Evolutionary conservation across 495 filamentous ascomycete genomes (phyloP), one percentile per base, ranked within the genome.

Genomic region (Penicillium waksmanii): DNA sequence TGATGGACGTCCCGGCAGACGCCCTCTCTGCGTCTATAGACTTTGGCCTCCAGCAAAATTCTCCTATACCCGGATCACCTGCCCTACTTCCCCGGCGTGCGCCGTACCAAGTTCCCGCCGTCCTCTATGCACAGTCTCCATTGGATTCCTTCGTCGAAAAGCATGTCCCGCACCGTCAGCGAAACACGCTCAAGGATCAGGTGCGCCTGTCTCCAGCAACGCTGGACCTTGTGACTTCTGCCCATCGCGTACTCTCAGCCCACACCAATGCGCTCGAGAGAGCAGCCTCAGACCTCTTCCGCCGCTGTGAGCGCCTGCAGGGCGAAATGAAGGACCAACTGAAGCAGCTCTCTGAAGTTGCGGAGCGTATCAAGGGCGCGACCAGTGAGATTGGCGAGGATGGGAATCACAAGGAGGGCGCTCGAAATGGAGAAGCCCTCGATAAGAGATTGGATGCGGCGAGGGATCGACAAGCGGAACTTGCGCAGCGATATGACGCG

Each of bases 251-350:
- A 3, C 75, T 96, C 19, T 87, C 86, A 52, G 75, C 80, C 18
- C 89, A 96, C 72, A 95, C 92, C 0, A 80, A 88, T 61, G 76
- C 78, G 6, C 79, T 96, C 25, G 87, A 89, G 38, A 68, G 81
- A 51, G 91, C 90, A 11, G 92, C 90, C 3, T 85, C 92, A 1
- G 91, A 96, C 65, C 77, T 97, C 9, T 96, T 96, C 77, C 81
- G 87, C 15, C 83, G 89, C 21, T 93, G 89, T 64, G 84, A 92
- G 65, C 77, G 87, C 13, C 73, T 96, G 42, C 86, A 85, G 65
- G 76, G 78, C 2, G 91, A 96, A 70, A 79, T 96, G 52, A 73
- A 76, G 27, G 84, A 87, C 35, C 92, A 96, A 69, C 80, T 96
- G 46, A 78, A 70, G 58, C 85, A 87, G 61, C 82, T 86, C 5